Evolutionary conservation across 2,329 filamentous ascomycete genomes (phyloP).

Genomic region (Colletotrichum agaves): DNA sequence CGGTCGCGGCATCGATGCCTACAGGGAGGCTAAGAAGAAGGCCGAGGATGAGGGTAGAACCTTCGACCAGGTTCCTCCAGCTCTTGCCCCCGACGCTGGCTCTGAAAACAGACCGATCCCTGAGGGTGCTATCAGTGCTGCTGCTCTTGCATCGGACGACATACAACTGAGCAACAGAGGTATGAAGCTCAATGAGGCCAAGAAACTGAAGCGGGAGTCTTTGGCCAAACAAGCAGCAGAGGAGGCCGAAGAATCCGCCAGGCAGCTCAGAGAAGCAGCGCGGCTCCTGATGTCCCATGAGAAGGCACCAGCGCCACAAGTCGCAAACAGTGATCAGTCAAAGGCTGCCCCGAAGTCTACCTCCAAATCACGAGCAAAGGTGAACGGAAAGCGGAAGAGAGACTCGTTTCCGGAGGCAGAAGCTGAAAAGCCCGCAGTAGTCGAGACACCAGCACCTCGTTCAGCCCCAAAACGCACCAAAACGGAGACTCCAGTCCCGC

Average conservation of each 20-base stretch:
- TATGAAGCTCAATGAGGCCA: slow-evolving; percentile 82
- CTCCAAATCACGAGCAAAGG: slow-evolving; percentile 41
- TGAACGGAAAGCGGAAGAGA: slow-evolving; percentile 58
- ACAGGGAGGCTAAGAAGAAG: slow-evolving; percentile 68
- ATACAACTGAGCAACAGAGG: slow-evolving; percentile 75
- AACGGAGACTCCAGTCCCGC: slow-evolving; percentile 67
- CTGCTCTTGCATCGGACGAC: slow-evolving; percentile 68
- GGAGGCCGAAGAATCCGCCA: slow-evolving; percentile 68
- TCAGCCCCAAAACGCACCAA: slow-evolving; percentile 63
- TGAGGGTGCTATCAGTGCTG: slow-evolving; percentile 69
- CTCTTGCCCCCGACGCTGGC: slow-evolving; percentile 58
- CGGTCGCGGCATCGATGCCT: slow-evolving; percentile 73
- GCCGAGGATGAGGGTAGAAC: slow-evolving; percentile 73
- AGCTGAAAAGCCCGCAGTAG: slow-evolving; percentile 44
- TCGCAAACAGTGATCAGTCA: slow-evolving; percentile 44
- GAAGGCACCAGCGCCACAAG: slow-evolving; percentile 35
- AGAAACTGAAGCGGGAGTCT: slow-evolving; percentile 76
- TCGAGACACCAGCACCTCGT: slow-evolving; percentile 43
- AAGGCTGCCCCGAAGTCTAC: slow-evolving; percentile 45
- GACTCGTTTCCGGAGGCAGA: slow-evolving; percentile 48
- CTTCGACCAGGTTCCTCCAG: slow-evolving; percentile 62
- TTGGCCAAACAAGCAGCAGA: slow-evolving; percentile 70
- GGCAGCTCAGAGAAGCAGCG: slow-evolving; percentile 62
- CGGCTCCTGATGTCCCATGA: slow-evolving; percentile 54
- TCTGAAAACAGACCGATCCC: slow-evolving; percentile 64